Base-by-base conservation (phyloP, 164 flowering plant genomes). In the Sedum album region DNA sequence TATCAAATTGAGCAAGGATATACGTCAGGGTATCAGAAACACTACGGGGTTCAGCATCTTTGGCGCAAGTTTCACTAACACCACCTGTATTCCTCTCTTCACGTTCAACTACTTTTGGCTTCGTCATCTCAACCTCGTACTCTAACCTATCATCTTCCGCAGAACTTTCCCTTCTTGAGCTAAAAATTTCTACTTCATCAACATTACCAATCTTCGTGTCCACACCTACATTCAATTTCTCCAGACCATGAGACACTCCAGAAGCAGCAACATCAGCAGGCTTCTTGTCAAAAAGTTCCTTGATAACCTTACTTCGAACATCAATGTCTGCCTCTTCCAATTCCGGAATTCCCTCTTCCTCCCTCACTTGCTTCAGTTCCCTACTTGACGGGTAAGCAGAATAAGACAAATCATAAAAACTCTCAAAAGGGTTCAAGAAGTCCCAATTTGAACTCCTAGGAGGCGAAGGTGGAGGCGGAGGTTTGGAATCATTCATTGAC, bases 271-370 rank as follows among this genome's bases (percentile, higher is more conserved):
- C 85, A n/a, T 78, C 82, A 36, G 81, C 82, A 70, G 81, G 88
- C 76, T 79, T 90, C 41, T 82, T 68, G 15, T 81, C 91, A 44
- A 85, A 77, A 5, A 89, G 88, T 75, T 95, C 93, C 76, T 89
- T 95, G 36, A 90, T 93, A 33, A 84, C 90, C 71, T 90, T 97
- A 2, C 78, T 75, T 41, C 76, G 82, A 53, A 68, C 82, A 73
- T 83, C 85, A 73, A 85, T 25, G 8, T 49, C 28, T 1, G 6
- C 97, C 62, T 93, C 98, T 71, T 95, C 99, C 85, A 95, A 75
- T 74, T 95, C 99, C 46, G 99, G 99, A 66, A 95, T 95, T 67
- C 97, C 97, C 72, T 92, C 99, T 70, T 90, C 97, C 49, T 92
- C 97, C 48, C 99, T 88, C 76, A 92, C 78, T 66, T 90, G 94